Evolutionary conservation across 306 rosid species (phyloP), one percentile per base, ranked within the genome.

Genomic region (Lupinus albus): DNA sequence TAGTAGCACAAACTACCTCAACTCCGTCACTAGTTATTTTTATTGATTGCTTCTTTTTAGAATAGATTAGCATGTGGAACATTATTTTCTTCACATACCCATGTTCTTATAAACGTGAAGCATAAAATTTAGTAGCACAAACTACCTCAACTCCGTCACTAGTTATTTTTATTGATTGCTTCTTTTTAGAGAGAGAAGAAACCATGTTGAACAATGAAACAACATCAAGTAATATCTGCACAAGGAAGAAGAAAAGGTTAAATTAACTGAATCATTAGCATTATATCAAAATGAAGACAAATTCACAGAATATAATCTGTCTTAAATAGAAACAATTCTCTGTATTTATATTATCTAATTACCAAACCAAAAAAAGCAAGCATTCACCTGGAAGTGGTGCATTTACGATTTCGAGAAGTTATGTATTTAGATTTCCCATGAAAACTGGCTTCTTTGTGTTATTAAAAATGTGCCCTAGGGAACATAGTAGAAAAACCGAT

Each of bases 181-280:
- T 84, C 70, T 70, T 84, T 71, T 16, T 84, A 50, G 95, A 76
- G 46, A 84, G 69, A 72, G 92, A 87, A 55, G 96, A 84, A 76
- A 87, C 95, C 78, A 51, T 80, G 74, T 92, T 89, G 88, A 84
- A 89, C 73, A 86, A 74, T 5, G 85, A 78, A 77, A 86, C 91
- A 68, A 84, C 80, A 77, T 92, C 87, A 47, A 87, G 89, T 35
- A 92, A 73, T 67, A 87, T 87, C 98, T 92, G 89, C 51, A 33
- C 61, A 70, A 59, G 51, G 44, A 68, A 32, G 9, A 25, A 21
- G 47, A 56, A 46, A 59, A 11, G n/a, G 5, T 15, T 54, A 1
- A 6, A 54, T 20, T 20, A 69, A 12, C 52, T 6, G 4, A 54
- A 36, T 55, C 13, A 18, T 15, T 32, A 33, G 12, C 8, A 11